Evolutionary conservation across 345 rosid species (phyloP).

Genomic region (Mangifera indica): DNA sequence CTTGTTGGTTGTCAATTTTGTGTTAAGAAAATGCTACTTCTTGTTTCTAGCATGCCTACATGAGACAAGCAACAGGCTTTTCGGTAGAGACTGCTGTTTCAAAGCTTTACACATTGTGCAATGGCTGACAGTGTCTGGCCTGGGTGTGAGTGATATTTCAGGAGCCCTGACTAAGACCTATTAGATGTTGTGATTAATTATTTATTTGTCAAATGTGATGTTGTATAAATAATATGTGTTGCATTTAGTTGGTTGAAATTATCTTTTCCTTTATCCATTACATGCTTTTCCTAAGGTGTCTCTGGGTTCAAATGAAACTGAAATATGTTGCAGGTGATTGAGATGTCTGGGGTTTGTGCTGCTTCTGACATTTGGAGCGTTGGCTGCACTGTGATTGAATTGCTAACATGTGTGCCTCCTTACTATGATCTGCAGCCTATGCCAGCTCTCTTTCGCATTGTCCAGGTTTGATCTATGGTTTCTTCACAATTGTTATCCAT

Average conservation of each 20-base stretch:
- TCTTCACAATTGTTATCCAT: not conserved
- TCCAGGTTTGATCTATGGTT: slow-evolving; percentile 66
- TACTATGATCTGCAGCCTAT: slow-evolving; percentile 97
- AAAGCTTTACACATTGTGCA: too few relatives aligned
- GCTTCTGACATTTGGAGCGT: slow-evolving; percentile 99
- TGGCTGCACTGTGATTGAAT: slow-evolving; percentile 99
- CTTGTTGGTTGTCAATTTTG: too few relatives aligned
- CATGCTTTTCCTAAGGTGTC: slow-evolving; percentile 5
- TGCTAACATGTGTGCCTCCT: slow-evolving; percentile 95
- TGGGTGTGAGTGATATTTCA: too few relatives aligned
- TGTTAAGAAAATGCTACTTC: too few relatives aligned
- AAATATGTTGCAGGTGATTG: slow-evolving; percentile 77
- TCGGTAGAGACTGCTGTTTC: too few relatives aligned
- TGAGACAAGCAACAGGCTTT: too few relatives aligned
- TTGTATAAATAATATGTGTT: not conserved
- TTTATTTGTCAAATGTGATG: not conserved
- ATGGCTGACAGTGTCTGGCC: too few relatives aligned
- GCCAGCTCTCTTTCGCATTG: slow-evolving; percentile 98
- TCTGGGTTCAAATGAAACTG: slow-evolving; percentile 15
- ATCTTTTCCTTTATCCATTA: not conserved
- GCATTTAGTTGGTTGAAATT: not conserved
- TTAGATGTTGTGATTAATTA: not conserved
- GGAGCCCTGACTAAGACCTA: not conserved
- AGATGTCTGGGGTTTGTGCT: slow-evolving; percentile 99
- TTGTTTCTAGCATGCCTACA: too few relatives aligned